A percentile compares a stretch with the other conserved stretches of the same genome.
Evolutionary conservation across 2,329 filamentous ascomycete species (phyloP).

Genomic region (Neofusicoccum sp.): DNA sequence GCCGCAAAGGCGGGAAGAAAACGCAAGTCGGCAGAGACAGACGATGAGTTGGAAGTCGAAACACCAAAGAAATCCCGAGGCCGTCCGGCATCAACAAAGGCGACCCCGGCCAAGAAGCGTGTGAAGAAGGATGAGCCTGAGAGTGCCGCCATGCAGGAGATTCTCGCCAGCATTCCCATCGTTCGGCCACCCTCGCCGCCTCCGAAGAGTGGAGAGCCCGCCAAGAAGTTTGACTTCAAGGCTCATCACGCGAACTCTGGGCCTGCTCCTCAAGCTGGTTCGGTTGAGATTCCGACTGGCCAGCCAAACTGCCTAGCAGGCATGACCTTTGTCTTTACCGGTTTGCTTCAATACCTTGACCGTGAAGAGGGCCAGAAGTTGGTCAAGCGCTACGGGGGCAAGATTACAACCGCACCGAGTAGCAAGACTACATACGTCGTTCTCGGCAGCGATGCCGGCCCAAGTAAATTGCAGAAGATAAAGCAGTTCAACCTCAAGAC

Average conservation of each 20-base stretch:
- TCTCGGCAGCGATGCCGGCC: constrained; percentile 85
- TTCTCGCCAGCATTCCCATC: constrained; percentile 82
- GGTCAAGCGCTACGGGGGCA: constrained; percentile 92
- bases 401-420: constrained; percentile 80
- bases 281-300: constrained; percentile 71
- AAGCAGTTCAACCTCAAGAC: constrained; percentile 76
- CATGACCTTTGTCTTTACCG: constrained; percentile 92
- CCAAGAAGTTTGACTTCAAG: constrained; percentile 76
- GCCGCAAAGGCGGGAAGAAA: constrained; percentile 44
- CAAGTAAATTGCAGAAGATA: constrained; percentile 89
- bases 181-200: constrained; percentile 83
- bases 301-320: constrained; percentile 87
- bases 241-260: constrained; percentile 50
- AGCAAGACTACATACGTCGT: constrained; percentile 94
- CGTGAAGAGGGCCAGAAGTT: constrained; percentile 82
- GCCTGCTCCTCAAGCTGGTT: constrained; percentile 61
- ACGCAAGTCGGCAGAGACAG: constrained; percentile 56
- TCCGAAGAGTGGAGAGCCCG: constrained; percentile 44
- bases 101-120: constrained; percentile 53
- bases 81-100: constrained; percentile 33
- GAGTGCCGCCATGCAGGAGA: constrained; percentile 71
- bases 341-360: constrained; percentile 74
- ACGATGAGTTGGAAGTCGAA: constrained; percentile 56
- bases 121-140: constrained; percentile 68
- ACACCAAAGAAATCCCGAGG: constrained; percentile 33